phyloP scores from a whole-genome alignment of 1,284 basidiomycete genomes.

The Trichosporon faecale region DNA sequence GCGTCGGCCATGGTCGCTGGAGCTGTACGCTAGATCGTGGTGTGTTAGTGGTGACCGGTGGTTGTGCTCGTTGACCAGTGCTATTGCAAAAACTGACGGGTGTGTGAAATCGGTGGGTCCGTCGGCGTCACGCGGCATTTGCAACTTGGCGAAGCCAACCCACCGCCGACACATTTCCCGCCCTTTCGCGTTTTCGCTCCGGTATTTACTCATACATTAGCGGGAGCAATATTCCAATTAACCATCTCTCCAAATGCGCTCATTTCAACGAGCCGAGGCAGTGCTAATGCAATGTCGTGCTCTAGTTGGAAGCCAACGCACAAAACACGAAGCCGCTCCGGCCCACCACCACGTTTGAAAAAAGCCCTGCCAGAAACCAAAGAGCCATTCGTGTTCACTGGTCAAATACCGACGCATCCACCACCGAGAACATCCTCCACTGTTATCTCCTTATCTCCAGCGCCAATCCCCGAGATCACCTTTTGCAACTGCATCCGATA shows the following conservation, averaged over 20 bases:
- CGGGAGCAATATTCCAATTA: background rate
- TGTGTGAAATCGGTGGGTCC: background rate
- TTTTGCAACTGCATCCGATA: background rate
- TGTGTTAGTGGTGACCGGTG: background rate
- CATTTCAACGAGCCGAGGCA: background rate
- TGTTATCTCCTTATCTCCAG: background rate
- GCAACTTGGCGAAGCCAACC: slow-evolving; percentile 1
- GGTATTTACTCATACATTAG: background rate
- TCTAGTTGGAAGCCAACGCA: background rate
- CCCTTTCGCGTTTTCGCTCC: background rate
- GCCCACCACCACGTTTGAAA: background rate
- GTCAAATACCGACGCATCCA: background rate
- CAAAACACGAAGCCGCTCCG: background rate
- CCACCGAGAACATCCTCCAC: background rate
- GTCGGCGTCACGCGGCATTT: slow-evolving; percentile 3
- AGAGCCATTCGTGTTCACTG: background rate
- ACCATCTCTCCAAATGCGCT: background rate
- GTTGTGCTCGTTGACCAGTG: background rate
- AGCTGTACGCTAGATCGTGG: background rate
- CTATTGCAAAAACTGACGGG: background rate
- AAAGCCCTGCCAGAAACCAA: background rate
- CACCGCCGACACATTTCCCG: background rate
- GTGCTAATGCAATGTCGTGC: background rate
- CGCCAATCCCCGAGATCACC: slow-evolving; percentile 1
- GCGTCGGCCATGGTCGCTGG: background rate